Conservation (phyloP, 73 alveolate genomes). For the Tetrahymena malaccensis region DNA sequence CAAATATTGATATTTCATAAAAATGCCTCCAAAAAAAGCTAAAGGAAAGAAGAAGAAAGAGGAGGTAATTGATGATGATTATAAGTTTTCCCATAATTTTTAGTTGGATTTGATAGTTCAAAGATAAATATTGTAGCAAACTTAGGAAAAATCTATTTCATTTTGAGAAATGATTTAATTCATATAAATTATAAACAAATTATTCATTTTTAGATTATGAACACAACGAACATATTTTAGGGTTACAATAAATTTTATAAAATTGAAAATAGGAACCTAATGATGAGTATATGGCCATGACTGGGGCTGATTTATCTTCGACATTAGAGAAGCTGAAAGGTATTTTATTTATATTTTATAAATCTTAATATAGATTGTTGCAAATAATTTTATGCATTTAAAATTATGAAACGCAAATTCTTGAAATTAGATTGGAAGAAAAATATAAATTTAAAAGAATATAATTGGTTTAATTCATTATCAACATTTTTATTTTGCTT, state of each 20-base stretch:
- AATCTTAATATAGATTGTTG: not conserved
- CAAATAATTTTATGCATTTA: not conserved
- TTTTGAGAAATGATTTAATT: too few species aligned
- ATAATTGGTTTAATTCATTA: too few species aligned
- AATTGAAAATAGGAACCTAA: not conserved
- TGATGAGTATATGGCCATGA: not conserved
- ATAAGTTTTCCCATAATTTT: not conserved
- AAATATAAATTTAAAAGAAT: too few species aligned
- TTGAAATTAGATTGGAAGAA: not conserved
- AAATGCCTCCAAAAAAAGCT: not conserved
- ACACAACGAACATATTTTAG: too few species aligned
- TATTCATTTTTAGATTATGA: too few species aligned
- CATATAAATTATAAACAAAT: too few species aligned
- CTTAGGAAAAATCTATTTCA: too few species aligned
- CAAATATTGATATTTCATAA: not conserved
- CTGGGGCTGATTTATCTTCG: not conserved
- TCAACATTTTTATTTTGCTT: not conserved
- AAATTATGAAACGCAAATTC: not conserved
- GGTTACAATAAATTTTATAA: not conserved
- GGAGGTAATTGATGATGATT: not conserved
- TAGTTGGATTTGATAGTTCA: not conserved
- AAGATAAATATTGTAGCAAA: not conserved
- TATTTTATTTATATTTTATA: not conserved
- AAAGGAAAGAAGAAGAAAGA: not conserved
- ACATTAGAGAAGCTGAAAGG: not conserved